Evolutionary conservation across 441 rosid genomes (phyloP).

Genomic region (Gossypium davidsonii): DNA sequence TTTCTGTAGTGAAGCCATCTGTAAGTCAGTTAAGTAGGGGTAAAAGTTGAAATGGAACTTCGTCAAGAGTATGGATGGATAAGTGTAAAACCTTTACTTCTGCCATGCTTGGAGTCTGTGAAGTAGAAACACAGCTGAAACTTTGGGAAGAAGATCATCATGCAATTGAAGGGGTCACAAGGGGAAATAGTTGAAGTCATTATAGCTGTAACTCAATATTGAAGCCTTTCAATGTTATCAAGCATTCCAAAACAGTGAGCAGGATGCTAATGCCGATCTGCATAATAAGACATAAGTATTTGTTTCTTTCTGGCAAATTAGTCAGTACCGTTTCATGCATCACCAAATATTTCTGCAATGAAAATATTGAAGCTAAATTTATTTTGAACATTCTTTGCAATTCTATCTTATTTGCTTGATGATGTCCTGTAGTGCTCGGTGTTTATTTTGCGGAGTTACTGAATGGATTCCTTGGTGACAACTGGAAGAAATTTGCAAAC

Average conservation of each 20-base stretch:
- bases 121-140: neutral
- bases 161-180: neutral
- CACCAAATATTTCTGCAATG: neutral
- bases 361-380: neutral
- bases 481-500: slow-evolving; percentile 77
- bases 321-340: neutral
- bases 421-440: slow-evolving; percentile 57
- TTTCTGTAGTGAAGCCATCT: neutral
- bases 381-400: neutral
- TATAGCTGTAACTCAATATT: neutral
- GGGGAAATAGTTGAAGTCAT: neutral
- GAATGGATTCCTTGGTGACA: slow-evolving; percentile 46
- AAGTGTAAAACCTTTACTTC: neutral
- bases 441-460: slow-evolving; percentile 88
- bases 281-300: neutral
- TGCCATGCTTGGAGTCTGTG: neutral
- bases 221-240: neutral
- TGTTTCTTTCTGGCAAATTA: neutral
- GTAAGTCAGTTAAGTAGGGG: neutral
- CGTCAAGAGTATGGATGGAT: neutral
- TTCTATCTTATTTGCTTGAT: neutral
- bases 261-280: neutral
- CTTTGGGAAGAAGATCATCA: neutral
- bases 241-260: neutral
- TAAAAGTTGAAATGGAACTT: neutral